Evolutionary conservation across 1,284 basidiomycete species (phyloP).

Genomic region (Schizophyllum commune): DNA sequence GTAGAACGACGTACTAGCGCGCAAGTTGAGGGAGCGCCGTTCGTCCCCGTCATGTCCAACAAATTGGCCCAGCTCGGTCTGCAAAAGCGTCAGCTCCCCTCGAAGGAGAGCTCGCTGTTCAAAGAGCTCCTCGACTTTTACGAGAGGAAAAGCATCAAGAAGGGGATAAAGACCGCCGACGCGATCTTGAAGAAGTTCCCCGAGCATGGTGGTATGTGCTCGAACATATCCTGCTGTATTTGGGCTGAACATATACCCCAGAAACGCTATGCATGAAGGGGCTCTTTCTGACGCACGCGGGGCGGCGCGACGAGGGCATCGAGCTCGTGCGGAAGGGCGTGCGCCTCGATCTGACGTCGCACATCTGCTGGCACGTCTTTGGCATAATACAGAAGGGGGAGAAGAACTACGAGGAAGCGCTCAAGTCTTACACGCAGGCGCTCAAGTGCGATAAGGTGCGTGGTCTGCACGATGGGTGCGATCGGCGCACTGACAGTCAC

Average conservation of each 20-base stretch:
- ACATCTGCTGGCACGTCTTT: constrained; percentile 98
- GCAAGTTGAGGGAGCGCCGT: not conserved
- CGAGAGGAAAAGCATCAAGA: constrained; percentile 86
- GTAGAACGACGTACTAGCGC: not conserved
- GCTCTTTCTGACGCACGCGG: constrained; percentile 78
- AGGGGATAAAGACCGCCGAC: constrained; percentile 89
- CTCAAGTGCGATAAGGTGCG: constrained; percentile 83
- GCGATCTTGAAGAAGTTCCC: constrained; percentile 94
- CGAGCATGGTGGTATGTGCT: constrained; percentile 78
- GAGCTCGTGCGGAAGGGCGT: constrained; percentile 87
- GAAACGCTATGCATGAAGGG: constrained; percentile 96
- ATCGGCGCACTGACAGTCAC: constrained; percentile 4
- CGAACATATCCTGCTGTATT: constrained; percentile 15
- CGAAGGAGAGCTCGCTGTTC: constrained; percentile 85
- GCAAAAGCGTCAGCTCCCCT: constrained; percentile 51
- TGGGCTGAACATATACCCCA: constrained; percentile 24
- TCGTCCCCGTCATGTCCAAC: constrained; percentile 5
- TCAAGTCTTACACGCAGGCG: constrained; percentile 80
- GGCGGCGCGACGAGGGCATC: constrained; percentile 77
- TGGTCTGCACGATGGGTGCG: constrained; percentile 6
- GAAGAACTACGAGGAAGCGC: constrained; percentile 84
- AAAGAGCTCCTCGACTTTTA: constrained; percentile 86
- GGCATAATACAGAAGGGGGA: constrained; percentile 90
- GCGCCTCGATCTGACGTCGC: constrained; percentile 82
- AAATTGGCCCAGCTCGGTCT: constrained; percentile 13